These are phyloP conservation scores for Trametes cinnabarina DNA, from an alignment of 768 basidiomycete species.

Conservation along the genomic window DNA sequence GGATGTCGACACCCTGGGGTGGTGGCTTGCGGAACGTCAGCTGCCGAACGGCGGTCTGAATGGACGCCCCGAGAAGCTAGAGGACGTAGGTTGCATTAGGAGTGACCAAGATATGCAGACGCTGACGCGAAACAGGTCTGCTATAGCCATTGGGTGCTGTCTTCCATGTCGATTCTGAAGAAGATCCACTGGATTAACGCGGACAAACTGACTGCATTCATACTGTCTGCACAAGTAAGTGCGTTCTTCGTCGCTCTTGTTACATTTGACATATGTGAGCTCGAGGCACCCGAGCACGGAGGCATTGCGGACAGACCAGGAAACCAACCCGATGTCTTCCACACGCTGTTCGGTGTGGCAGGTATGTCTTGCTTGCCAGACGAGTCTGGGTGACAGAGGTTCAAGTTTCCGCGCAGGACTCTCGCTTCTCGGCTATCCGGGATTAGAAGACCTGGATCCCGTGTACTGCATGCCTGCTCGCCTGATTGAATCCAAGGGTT, in stretches of 20 bases:
- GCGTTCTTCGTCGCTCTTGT: neutral
- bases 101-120: too few relatives aligned
- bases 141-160: constrained; percentile 97
- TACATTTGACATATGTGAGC: too few relatives aligned
- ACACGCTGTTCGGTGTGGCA: constrained; percentile 89
- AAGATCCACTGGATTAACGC: constrained; percentile 87
- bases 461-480: constrained; percentile 93
- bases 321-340: constrained; percentile 96
- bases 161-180: constrained; percentile 79
- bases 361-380: constrained; percentile 39
- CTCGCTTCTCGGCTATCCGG: constrained; percentile 84
- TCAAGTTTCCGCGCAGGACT: constrained; percentile 51
- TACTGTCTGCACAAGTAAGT: constrained; percentile 80
- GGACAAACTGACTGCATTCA: constrained; percentile 74
- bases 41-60: constrained; percentile 92
- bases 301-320: constrained; percentile 94
- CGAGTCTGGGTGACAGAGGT: too few relatives aligned
- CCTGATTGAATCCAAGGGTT: constrained; percentile 66
- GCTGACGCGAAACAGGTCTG: constrained; percentile 77
- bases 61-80: constrained; percentile 95
- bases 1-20: constrained; percentile 75
- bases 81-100: constrained; percentile 64
- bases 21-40: constrained; percentile 95
- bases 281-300: constrained; percentile 81
- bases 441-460: constrained; percentile 83